phyloP scores from a whole-genome alignment of 352 stramenopile genomes.

The Phytophthora pisi region DNA sequence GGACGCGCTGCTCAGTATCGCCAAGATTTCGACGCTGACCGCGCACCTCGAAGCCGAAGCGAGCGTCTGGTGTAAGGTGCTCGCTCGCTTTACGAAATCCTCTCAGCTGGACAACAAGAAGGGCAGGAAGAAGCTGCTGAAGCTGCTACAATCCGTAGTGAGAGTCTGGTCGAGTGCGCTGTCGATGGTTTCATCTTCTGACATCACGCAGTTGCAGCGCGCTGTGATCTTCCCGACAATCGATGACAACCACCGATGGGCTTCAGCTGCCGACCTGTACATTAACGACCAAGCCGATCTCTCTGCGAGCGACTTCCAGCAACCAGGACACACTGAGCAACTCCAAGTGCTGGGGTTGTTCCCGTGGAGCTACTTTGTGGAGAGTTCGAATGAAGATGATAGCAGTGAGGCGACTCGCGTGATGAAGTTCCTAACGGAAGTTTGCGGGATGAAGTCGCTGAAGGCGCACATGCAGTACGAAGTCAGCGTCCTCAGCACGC shows the following conservation, averaged over 20 bases:
- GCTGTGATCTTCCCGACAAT: constrained; percentile 40
- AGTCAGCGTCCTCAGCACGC: constrained; percentile 51
- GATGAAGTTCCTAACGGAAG: constrained; percentile 45
- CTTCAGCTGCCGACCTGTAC: constrained; percentile 46
- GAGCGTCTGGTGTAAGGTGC: constrained; percentile 42
- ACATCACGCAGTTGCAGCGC: constrained; percentile 32
- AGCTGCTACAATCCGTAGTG: constrained; percentile 34
- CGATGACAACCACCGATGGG: constrained; percentile 20
- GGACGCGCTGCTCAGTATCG: constrained; percentile 41
- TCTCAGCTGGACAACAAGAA: constrained; percentile 25
- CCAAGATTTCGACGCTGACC: constrained; percentile 38
- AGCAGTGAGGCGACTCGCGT: constrained; percentile 24
- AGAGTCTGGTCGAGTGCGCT: constrained; percentile 36
- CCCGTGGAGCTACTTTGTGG: constrained; percentile 51
- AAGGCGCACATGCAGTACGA: constrained; percentile 53
- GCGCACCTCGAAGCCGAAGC: constrained; percentile 33
- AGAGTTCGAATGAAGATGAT: constrained; percentile 8
- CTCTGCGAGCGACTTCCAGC: constrained; percentile 33
- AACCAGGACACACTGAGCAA: constrained; percentile 16
- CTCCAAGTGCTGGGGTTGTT: constrained; percentile 64
- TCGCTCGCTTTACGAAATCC: constrained; percentile 16
- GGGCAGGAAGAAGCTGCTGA: constrained; percentile 35
- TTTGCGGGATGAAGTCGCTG: constrained; percentile 62
- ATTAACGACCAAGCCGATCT: constrained; percentile 73
- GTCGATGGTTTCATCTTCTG: background rate